Percentiles rank a stretch among this genome's conserved stretches.
These are phyloP conservation scores for Penicillium steckii DNA, from an alignment of 495 filamentous ascomycete genomes.

Conservation along the genomic window DNA sequence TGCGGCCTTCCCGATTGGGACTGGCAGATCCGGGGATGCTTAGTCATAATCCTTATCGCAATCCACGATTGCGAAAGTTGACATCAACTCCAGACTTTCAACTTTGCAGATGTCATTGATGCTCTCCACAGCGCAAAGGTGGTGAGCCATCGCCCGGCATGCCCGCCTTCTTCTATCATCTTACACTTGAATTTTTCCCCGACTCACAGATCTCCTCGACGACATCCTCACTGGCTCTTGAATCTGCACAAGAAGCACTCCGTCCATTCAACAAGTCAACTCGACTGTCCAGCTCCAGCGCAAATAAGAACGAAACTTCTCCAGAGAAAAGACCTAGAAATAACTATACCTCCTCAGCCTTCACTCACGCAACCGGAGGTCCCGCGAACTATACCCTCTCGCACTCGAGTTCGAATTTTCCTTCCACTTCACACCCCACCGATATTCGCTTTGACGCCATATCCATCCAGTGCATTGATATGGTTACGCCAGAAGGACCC, in stretches of 20 bases:
- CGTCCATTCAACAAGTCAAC: slow-evolving; percentile 39
- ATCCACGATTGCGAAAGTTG: slow-evolving; percentile 1
- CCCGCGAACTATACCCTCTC: no score
- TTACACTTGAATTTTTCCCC: slow-evolving; percentile 73
- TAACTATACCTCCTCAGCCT: neutral
- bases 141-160: slow-evolving; percentile 47
- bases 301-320: neutral
- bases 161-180: slow-evolving; percentile 90
- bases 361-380: no score
- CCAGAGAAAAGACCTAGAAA: neutral
- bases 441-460: slow-evolving; percentile 65
- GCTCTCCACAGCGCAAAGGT: slow-evolving; percentile 19
- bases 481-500: slow-evolving; percentile 42
- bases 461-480: slow-evolving; percentile 66
- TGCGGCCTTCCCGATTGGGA: neutral
- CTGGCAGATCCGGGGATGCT: neutral
- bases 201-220: slow-evolving; percentile 46
- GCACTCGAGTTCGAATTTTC: no score
- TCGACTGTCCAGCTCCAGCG: slow-evolving; percentile 13
- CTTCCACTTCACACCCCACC: no score
- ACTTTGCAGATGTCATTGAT: neutral
- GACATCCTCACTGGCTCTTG: slow-evolving; percentile 22
- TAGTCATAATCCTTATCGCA: slow-evolving; percentile 11
- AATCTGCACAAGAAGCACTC: slow-evolving; percentile 43
- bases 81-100: neutral